A percentile compares a stretch with the other conserved stretches of the same genome.
These are phyloP conservation scores for Sporothrix schenckii DNA, from an alignment of 2,329 filamentous ascomycete genomes.

Conservation along the genomic window DNA sequence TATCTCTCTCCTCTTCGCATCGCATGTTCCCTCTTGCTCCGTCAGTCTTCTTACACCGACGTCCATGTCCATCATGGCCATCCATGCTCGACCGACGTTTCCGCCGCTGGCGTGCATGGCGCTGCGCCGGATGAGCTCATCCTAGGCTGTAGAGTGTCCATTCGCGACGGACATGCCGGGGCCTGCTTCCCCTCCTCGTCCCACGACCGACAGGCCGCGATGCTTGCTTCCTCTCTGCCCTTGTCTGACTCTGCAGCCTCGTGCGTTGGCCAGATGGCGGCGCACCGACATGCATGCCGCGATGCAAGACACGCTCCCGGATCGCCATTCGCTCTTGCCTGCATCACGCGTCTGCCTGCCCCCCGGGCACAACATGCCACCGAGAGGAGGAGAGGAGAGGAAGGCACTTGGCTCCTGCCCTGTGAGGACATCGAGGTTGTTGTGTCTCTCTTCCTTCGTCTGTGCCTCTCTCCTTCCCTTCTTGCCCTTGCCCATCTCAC, in stretches of 20 bases:
- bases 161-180: background rate
- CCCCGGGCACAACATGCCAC: slow-evolving; percentile 6
- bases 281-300: background rate
- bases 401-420: background rate
- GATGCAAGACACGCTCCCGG: background rate
- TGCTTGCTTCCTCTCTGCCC: background rate
- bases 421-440: too few species aligned
- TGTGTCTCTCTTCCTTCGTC: background rate
- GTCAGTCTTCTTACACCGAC: background rate
- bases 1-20: background rate
- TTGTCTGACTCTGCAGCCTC: slow-evolving; percentile 5
- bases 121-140: background rate
- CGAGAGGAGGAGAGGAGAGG: background rate
- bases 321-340: background rate
- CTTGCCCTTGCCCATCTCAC: background rate
- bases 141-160: background rate
- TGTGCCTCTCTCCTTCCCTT: background rate
- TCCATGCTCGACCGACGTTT: slow-evolving; percentile 7
- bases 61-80: background rate
- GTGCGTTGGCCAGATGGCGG: slow-evolving; percentile 8
- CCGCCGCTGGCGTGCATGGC: background rate
- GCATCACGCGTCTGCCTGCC: slow-evolving; percentile 10
- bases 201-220: background rate
- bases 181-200: too few species aligned
- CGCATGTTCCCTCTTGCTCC: background rate